Conservation (phyloP, 2,329 filamentous ascomycete genomes). For the Hirsutella rhossiliensis region DNA sequence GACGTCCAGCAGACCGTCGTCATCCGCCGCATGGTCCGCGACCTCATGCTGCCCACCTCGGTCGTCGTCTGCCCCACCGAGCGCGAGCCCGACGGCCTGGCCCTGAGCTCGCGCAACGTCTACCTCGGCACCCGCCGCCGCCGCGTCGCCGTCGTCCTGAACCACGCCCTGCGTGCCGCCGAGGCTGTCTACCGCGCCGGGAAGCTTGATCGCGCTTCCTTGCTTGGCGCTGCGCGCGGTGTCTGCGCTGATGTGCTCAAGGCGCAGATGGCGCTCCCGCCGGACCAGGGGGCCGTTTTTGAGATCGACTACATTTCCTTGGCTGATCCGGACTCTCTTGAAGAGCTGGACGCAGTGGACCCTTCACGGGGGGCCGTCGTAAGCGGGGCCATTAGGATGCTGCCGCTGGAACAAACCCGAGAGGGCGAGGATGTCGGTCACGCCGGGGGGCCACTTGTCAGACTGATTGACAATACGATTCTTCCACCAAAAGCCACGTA, state of each 20-base stretch:
- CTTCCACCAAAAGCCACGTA: conserved; percentile 19
- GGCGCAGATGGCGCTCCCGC: conserved; percentile 49
- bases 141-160: conserved; percentile 59
- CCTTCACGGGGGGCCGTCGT: conserved; percentile 62
- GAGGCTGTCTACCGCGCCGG: conserved; percentile 52
- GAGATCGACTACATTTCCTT: conserved; percentile 90
- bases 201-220: conserved; percentile 41
- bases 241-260: conserved; percentile 42
- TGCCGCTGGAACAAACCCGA: conserved; percentile 59
- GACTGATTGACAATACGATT: conserved; percentile 91
- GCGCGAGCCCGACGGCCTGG: conserved; percentile 70
- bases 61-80: conserved; percentile 65
- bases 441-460: conserved; percentile 60
- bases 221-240: conserved; percentile 59
- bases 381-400: conserved; percentile 84
- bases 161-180: conserved; percentile 55
- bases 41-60: conserved; percentile 69
- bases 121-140: conserved; percentile 73
- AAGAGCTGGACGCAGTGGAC: conserved; percentile 65
- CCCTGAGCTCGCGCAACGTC: conserved; percentile 86
- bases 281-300: conserved; percentile 53
- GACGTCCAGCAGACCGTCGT: conserved; percentile 94
- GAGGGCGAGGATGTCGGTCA: conserved; percentile 66
- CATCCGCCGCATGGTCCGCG: conserved; percentile 73
- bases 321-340: conserved; percentile 71